phyloP scores from a whole-genome alignment of 2,329 filamentous ascomycete species.

The Fonsecaea monophora region DNA sequence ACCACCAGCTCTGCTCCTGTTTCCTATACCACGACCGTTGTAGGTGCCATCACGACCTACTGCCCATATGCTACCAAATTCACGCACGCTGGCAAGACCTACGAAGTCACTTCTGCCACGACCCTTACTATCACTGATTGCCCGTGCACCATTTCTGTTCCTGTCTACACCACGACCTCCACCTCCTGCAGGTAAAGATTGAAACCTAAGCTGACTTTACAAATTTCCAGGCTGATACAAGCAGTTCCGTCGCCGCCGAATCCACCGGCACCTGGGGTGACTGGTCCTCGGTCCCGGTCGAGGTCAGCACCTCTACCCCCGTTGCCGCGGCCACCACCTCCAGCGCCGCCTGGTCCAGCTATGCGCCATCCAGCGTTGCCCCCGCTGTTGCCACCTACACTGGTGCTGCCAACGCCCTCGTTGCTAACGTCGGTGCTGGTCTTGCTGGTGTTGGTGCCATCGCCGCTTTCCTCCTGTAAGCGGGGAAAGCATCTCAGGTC shows the following conservation, averaged over 20 bases:
- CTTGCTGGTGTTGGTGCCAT: conserved; percentile 42
- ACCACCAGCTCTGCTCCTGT: conserved; percentile 27
- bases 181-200: conserved; percentile 37
- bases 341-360: conserved; percentile 19
- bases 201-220: conserved; percentile 11
- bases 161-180: conserved; percentile 38
- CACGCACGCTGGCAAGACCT: conserved; percentile 40
- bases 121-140: conserved; percentile 43
- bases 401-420: conserved; percentile 39
- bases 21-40: conserved; percentile 39
- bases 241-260: conserved; percentile 20
- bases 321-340: conserved; percentile 21
- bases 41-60: conserved; percentile 41
- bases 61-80: conserved; percentile 37
- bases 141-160: conserved; percentile 41
- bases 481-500: conserved; percentile 21
- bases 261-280: conserved; percentile 23
- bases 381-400: conserved; percentile 35
- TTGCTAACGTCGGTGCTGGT: conserved; percentile 39
- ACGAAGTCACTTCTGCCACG: conserved; percentile 38
- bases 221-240: conserved; percentile 15
- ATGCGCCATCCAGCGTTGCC: conserved; percentile 24
- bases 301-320: conserved; percentile 5
- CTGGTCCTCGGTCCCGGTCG: conserved; percentile 4
- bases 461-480: conserved; percentile 41